Evolutionary conservation across 1,139 yeast genomes (phyloP).

Genomic region (Magnusiomyces suaveolens): DNA sequence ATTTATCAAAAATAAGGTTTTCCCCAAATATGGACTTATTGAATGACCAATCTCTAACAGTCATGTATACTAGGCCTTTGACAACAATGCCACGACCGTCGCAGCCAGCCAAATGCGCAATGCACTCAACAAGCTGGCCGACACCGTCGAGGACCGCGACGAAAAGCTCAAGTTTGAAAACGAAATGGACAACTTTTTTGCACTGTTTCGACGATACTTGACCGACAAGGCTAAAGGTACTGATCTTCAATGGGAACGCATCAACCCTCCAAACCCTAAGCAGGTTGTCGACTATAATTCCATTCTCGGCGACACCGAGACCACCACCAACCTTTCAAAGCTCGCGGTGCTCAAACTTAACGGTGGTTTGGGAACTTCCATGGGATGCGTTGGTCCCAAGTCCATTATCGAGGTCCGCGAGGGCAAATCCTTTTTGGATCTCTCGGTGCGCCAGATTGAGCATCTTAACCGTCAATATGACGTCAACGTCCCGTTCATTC

Average conservation of each 20-base stretch:
- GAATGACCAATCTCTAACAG: too few species aligned
- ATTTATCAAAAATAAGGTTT: background rate
- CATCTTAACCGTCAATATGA: slow-evolving; percentile 84
- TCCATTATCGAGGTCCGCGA: slow-evolving; percentile 97
- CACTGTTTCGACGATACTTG: slow-evolving; percentile 85
- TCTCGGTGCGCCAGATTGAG: slow-evolving; percentile 94
- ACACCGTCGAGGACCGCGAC: slow-evolving; percentile 53
- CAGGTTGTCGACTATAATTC: slow-evolving; percentile 76
- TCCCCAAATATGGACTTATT: background rate
- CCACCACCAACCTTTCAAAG: slow-evolving; percentile 54
- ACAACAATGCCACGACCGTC: slow-evolving; percentile 87
- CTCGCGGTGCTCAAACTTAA: slow-evolving; percentile 91
- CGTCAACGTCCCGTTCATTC: slow-evolving; percentile 87
- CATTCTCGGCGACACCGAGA: slow-evolving; percentile 28
- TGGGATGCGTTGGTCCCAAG: slow-evolving; percentile 99
- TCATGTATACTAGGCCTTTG: slow-evolving; percentile 55
- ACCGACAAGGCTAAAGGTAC: slow-evolving; percentile 81
- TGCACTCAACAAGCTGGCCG: slow-evolving; percentile 81
- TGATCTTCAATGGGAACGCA: slow-evolving; percentile 89
- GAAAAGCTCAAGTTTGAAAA: slow-evolving; percentile 60
- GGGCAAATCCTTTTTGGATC: slow-evolving; percentile 92
- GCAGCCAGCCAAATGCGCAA: slow-evolving; percentile 98
- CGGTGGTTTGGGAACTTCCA: slow-evolving; percentile 97
- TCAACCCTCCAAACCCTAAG: slow-evolving; percentile 76
- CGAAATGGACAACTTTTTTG: slow-evolving; percentile 92